Evolutionary conservation across 164 flowering plant genomes (phyloP).

Genomic region (Warburgia ugandensis): DNA sequence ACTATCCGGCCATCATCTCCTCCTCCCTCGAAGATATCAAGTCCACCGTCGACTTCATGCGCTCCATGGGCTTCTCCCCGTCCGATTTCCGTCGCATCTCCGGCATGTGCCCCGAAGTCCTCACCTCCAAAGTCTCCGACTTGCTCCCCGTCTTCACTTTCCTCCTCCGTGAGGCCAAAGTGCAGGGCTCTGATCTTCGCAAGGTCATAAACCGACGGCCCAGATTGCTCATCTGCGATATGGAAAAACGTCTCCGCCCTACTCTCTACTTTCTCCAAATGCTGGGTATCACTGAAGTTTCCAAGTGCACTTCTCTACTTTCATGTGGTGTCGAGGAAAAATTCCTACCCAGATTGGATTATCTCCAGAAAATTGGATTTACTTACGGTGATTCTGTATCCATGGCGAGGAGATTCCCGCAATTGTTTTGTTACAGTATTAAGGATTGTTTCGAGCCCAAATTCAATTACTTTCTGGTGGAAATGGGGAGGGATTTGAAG

Average conservation of each 20-base stretch:
- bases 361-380: constrained; percentile 61
- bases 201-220: constrained; percentile 26
- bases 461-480: constrained; percentile 66
- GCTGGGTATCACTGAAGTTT: constrained; percentile 56
- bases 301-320: constrained; percentile 49
- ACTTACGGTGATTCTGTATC: constrained; percentile 35
- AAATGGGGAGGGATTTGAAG: constrained; percentile 82
- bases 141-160: constrained; percentile 60
- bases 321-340: constrained; percentile 78
- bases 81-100: constrained; percentile 48
- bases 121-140: constrained; percentile 22
- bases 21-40: constrained; percentile 37
- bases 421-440: constrained; percentile 66
- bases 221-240: constrained; percentile 50
- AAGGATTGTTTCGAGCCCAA: constrained; percentile 70
- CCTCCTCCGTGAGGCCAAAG: constrained; percentile 74
- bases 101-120: constrained; percentile 74
- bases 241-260: constrained; percentile 65
- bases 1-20: constrained; percentile 42
- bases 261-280: constrained; percentile 79
- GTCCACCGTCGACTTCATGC: constrained; percentile 45
- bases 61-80: constrained; percentile 47
- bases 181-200: constrained; percentile 22
- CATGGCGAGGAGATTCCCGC: constrained; percentile 76
- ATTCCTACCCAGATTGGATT: constrained; percentile 66